These are phyloP conservation scores for Phalaenopsis hybrid DNA, from an alignment of 116 monocot species.

Conservation along the genomic window DNA sequence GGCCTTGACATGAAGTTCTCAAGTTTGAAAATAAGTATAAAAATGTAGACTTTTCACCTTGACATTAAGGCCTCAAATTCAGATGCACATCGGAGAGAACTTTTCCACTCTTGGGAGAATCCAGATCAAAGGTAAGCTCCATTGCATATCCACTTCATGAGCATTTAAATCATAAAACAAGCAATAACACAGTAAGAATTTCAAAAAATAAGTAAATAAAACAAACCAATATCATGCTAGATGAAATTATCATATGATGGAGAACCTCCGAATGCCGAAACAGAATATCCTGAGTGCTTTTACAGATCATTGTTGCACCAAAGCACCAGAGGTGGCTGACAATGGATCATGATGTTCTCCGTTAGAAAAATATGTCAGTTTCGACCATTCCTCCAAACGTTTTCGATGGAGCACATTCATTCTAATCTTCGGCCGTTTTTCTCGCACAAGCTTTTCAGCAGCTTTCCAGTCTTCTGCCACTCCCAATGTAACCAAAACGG, in stretches of 20 bases:
- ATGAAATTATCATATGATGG: background rate
- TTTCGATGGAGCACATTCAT: constrained; percentile 75
- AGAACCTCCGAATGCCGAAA: background rate
- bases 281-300: background rate
- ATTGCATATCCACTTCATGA: too few relatives aligned
- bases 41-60: too few relatives aligned
- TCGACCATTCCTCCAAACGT: constrained; percentile 81
- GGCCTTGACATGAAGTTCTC: too few relatives aligned
- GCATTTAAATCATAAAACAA: background rate
- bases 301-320: constrained; percentile 13
- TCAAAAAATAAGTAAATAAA: background rate
- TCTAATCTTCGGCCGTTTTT: constrained; percentile 59
- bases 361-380: constrained; percentile 9
- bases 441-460: constrained; percentile 64
- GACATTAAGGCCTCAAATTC: too few relatives aligned
- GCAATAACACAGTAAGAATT: background rate
- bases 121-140: too few relatives aligned
- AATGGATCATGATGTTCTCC: constrained; percentile 6
- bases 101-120: too few relatives aligned
- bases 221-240: background rate
- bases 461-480: constrained; percentile 77
- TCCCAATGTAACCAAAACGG: constrained; percentile 57
- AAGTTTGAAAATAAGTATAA: too few relatives aligned
- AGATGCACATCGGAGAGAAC: too few relatives aligned
- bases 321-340: background rate